A percentile compares a stretch with the other conserved stretches of the same genome.
These are phyloP conservation scores for Leccinum rimulosum DNA, from an alignment of 768 basidiomycete genomes.

Conservation along the genomic window DNA sequence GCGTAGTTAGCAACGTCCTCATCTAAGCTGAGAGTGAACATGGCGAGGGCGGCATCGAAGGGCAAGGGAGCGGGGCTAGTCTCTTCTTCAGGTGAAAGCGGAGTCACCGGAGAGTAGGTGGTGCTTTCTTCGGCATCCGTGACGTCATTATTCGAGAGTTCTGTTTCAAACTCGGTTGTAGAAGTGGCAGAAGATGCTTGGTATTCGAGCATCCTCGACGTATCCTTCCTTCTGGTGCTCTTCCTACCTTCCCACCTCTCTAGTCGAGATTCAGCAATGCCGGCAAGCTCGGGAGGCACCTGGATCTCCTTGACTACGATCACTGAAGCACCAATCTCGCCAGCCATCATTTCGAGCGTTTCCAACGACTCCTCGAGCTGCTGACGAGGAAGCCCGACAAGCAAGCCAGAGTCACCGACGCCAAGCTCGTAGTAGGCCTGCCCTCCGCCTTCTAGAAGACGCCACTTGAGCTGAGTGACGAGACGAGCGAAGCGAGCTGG, in stretches of 20 bases:
- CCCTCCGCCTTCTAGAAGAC: conserved; percentile 80
- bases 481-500: conserved; percentile 76
- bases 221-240: conserved; percentile 35
- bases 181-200: conserved; percentile 36
- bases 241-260: conserved; percentile 38
- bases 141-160: conserved; percentile 35
- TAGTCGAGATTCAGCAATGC: conserved; percentile 31
- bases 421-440: conserved; percentile 82
- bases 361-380: conserved; percentile 82
- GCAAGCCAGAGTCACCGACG: conserved; percentile 83
- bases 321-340: conserved; percentile 89
- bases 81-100: conserved; percentile 6
- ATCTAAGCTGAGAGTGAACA: conserved; percentile 51
- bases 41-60: conserved; percentile 28
- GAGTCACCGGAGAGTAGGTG: conserved; percentile 4
- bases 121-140: conserved; percentile 37
- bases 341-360: conserved; percentile 92
- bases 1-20: conserved; percentile 34
- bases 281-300: conserved; percentile 54
- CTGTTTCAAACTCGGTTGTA: conserved; percentile 40
- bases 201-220: conserved; percentile 17
- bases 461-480: conserved; percentile 95
- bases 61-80: conserved; percentile 13
- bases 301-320: conserved; percentile 88
- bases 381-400: conserved; percentile 70